Conservation (phyloP, 352 stramenopile genomes). For the Globisporangium cylindrosporum region DNA sequence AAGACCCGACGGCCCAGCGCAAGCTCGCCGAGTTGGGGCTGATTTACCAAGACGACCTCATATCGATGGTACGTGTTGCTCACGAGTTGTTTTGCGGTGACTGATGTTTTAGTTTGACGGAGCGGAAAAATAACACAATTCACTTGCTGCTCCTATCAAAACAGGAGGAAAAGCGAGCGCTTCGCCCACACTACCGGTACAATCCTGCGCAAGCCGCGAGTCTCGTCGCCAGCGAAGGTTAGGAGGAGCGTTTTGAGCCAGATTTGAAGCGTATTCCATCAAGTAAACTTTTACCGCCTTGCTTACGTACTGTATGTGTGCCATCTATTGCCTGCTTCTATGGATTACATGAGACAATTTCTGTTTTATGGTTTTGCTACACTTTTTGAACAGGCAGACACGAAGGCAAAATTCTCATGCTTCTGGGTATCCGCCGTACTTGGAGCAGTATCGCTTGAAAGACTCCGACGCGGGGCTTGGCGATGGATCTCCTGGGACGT, state of each 20-base stretch:
- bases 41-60: constrained; percentile 50
- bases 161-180: constrained; percentile 78
- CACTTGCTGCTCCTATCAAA: background rate
- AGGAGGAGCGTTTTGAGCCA: constrained; percentile 13
- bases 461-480: constrained; percentile 33
- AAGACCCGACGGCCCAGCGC: constrained; percentile 25
- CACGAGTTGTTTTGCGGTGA: background rate
- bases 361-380: constrained; percentile 1
- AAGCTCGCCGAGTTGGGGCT: constrained; percentile 34
- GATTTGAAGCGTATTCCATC: constrained; percentile 10
- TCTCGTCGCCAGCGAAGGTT: constrained; percentile 14
- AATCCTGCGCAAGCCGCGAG: constrained; percentile 30
- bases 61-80: constrained; percentile 48
- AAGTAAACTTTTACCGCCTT: constrained; percentile 25
- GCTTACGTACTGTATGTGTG: background rate
- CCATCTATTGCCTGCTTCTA: constrained; percentile 4
- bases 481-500: constrained; percentile 23
- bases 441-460: constrained; percentile 84
- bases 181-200: constrained; percentile 77
- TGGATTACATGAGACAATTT: constrained; percentile 8
- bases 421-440: constrained; percentile 82
- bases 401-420: constrained; percentile 12
- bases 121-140: background rate
- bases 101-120: background rate
- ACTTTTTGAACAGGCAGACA: background rate